Base-by-base conservation (phyloP, 1,139 yeast genomes). In the Taiozyma sp. region DNA sequence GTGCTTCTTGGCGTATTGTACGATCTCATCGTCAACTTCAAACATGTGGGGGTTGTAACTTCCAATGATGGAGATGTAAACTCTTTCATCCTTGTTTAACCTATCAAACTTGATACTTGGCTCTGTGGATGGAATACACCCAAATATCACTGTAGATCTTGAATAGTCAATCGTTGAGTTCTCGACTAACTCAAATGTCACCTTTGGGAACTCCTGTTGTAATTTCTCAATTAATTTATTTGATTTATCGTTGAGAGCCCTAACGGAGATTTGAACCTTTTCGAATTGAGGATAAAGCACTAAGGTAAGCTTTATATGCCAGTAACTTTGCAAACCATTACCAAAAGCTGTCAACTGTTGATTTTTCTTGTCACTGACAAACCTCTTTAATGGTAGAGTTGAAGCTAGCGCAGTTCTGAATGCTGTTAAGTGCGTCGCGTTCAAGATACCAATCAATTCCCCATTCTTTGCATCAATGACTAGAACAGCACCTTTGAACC, bases 1-100 rank as follows among this genome's bases (percentile, higher is more conserved):
- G 23, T 64, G 52, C 0, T 44, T 24, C 7, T 65, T 32, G 4
- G 66, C 64, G 5, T 57, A 49, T 23, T 59, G 60, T 6, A 83
- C 67, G 34, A 78, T 66, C 1, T 64, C 70, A 29, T 74, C 70
- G 52, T 83, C 87, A 49, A 83, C 76, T 64, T 84, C 91, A 46
- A 73, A 73, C 90, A 84, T 83, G 54, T 79, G 77, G 4, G 88
- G 87, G 62, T 83, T 82, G 63, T 83, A 84, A 16, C 87, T 80
- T 1, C 91, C 91, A 58, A 84, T 83, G 43, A 84, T 69, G 4
- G 84, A 78, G 46, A 84, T 74, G 61, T 76, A 83, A 4, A 73
- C 66, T 55, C 69, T 75, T 12, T 70, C 68, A 13, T 55, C 55
- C 4, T 52, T 53, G 46, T 71, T 70, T 45, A 83, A 57, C 52